Evolutionary conservation across 2,329 filamentous ascomycete species (phyloP), one percentile per base, ranked within the genome.

Genomic region (Aspergillaceae sp.): DNA sequence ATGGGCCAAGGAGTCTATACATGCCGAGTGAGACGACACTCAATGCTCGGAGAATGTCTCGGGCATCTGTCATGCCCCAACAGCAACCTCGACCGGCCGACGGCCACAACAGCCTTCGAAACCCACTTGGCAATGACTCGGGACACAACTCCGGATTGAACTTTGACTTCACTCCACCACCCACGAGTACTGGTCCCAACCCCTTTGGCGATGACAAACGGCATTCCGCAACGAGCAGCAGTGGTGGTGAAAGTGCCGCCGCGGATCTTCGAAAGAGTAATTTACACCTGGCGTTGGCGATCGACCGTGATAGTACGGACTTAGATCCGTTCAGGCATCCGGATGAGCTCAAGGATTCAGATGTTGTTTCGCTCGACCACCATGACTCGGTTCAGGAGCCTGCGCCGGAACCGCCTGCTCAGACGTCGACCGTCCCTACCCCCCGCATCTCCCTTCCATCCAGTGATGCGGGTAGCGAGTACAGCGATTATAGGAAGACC

Each of bases 41-140:
- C 42, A 79, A 81, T 57, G 78, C 78, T 9, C 74, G 78, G 54
- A 65, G 72, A 28, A 80, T 81, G 73, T 79, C 79, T 7, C 72
- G 71, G 7, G 77, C 76, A 3, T 65, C 70, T 40, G 73, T 75
- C n/a, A 41, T 62, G 2, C 11, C 26, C 36, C 5, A 8, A 11
- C 56, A 60, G 40, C 51, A 48, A 6, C 45, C 46, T 26, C 53
- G 57, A 4, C 46, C 53, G 27, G 48, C 45, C 47, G 49, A 62
- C 9, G 30, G 35, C 47, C 48, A 61, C 7, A 32, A 38, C 27
- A 40, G 42, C 27, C 35, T 26, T 30, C 46, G 50, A 5, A 47
- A 29, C 35, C 47, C 48, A 9, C 38, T 10, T 53, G 43, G 11
- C 48, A 49, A 33, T 42, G 35, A 28, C 53, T 53, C 34, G 45